phyloP scores from a whole-genome alignment of 148 eudicot genomes.

The Oxyria digyna region DNA sequence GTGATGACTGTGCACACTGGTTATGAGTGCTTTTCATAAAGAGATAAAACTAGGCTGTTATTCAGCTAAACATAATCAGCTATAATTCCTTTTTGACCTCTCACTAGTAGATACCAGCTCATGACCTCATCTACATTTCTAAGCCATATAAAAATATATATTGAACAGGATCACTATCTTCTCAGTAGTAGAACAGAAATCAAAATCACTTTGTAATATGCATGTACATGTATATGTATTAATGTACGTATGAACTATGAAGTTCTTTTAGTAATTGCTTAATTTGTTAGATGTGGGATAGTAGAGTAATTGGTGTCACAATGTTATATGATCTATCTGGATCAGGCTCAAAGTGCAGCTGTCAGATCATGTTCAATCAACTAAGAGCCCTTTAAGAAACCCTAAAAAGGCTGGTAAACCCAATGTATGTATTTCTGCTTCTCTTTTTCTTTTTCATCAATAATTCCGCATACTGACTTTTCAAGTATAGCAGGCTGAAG shows the following conservation, averaged over 20 bases:
- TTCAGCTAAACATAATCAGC: not conserved
- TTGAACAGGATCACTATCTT: not conserved
- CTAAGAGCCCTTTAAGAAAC: constrained; percentile 72
- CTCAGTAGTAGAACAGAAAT: not conserved
- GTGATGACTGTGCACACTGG: not conserved
- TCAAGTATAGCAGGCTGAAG: constrained; percentile 2
- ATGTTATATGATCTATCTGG: not conserved
- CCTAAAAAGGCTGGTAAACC: constrained; percentile 36
- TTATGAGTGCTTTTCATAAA: not conserved
- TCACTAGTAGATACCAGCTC: not conserved
- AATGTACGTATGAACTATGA: not conserved
- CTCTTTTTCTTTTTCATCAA: not conserved
- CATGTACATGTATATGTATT: not conserved
- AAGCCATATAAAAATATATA: not conserved
- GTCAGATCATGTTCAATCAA: constrained; percentile 65
- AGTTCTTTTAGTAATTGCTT: not conserved
- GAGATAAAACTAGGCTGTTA: not conserved
- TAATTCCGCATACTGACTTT: not conserved
- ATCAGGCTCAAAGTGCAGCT: constrained; percentile 86
- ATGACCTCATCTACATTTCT: not conserved
- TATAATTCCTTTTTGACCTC: not conserved
- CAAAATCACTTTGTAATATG: not conserved
- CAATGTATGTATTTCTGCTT: constrained; percentile 25
- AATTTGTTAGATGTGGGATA: not conserved
- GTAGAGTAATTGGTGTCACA: not conserved